Base-by-base conservation (phyloP, 495 filamentous ascomycete genomes). In the Aspergillus biplanus region DNA sequence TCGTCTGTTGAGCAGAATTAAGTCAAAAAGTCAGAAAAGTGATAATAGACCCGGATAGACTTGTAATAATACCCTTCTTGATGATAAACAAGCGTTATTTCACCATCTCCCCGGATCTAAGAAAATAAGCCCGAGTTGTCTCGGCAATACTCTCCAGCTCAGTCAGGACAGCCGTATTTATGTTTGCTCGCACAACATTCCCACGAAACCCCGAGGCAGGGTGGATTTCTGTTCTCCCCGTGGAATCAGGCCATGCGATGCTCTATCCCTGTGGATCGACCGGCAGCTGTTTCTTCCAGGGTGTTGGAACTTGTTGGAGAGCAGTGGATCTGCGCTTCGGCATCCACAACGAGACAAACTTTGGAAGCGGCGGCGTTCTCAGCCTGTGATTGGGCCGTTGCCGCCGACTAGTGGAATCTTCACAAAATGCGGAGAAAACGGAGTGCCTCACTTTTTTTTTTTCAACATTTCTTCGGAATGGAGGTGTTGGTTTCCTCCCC, bases 121-220 rank as follows among this genome's bases (percentile, higher is more conserved):
- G n/a, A n/a, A n/a, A n/a, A n/a, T n/a, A n/a, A n/a, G n/a, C n/a
- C n/a, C n/a, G n/a, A n/a, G n/a, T n/a, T n/a, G n/a, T n/a, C n/a
- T 50, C 62, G 0, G 54, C 64, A 56, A 66, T 66, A 33, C 12
- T 50, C 42, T 62, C 59, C 8, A 56, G 59, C 21, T 58, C 55
- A 60, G 42, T 7, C n/a, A n/a, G n/a, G n/a, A n/a, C n/a, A n/a
- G n/a, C n/a, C n/a, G n/a, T n/a, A n/a, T n/a, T n/a, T n/a, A n/a
- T n/a, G n/a, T n/a, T n/a, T n/a, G n/a, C n/a, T 56, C 54, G 54
- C 54, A 11, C 13, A 27, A 37, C 12, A 56, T 56, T 56, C 33
- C 33, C 54, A 56, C 54, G 54, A 56, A 18, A 21, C 12, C 18
- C 54, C 33, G 54, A 56, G 21, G 15, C 15, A 27, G 33, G 53